Conservation (phyloP, 768 basidiomycete genomes). For the Lactifluus piperatus region DNA sequence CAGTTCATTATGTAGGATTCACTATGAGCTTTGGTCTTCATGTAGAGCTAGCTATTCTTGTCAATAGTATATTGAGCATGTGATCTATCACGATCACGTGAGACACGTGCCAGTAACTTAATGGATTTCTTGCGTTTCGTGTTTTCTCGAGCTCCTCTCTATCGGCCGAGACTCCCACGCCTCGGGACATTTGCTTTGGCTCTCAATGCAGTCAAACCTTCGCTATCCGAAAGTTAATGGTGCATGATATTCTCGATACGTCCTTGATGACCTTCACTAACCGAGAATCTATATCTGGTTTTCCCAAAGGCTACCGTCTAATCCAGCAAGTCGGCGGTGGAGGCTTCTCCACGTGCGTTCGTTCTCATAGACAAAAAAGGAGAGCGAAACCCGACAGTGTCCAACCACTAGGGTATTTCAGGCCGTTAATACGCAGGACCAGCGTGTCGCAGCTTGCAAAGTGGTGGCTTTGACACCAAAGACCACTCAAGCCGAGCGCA, state of each 20-base stretch:
- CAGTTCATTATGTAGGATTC: no score
- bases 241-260: background rate
- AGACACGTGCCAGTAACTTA: background rate
- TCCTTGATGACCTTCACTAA: background rate
- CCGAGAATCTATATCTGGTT: background rate
- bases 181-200: background rate
- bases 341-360: conserved; percentile 66
- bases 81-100: no score
- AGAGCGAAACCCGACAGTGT: background rate
- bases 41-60: no score
- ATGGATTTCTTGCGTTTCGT: background rate
- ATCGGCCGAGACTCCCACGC: no score
- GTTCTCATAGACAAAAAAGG: background rate
- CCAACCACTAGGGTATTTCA: conserved; percentile 58
- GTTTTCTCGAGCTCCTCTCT: background rate
- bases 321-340: conserved; percentile 78
- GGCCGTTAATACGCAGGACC: conserved; percentile 59
- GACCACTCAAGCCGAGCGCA: conserved; percentile 62
- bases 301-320: conserved; percentile 52
- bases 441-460: conserved; percentile 82
- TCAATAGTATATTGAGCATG: no score
- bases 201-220: conserved; percentile 9
- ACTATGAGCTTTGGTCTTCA: no score
- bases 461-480: conserved; percentile 55
- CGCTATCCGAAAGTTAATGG: conserved; percentile 20